phyloP scores from a whole-genome alignment of 257 asterid genomes.

The Capsicum baccatum region DNA sequence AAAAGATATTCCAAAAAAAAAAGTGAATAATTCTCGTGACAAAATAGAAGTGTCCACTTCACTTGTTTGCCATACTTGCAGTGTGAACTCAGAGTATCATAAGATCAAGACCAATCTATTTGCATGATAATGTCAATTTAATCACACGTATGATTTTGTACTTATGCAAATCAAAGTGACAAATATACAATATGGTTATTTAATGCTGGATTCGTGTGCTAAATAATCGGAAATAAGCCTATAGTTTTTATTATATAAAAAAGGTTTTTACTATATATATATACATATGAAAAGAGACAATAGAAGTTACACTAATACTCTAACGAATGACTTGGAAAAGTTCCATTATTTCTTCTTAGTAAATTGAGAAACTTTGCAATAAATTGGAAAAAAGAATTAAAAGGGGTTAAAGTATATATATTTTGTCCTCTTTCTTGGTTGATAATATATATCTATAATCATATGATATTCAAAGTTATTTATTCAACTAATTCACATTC shows the following conservation, averaged over 20 bases:
- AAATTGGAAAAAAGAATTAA: not conserved
- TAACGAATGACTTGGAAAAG: not conserved
- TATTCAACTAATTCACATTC: too few relatives aligned
- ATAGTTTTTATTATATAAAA: not conserved
- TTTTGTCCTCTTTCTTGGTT: not conserved
- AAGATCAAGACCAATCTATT: not conserved
- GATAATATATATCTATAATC: not conserved
- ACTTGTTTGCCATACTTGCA: not conserved
- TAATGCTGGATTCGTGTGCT: slow-evolving; percentile 21
- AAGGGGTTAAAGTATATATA: not conserved
- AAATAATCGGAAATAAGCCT: not conserved
- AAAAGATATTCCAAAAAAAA: not conserved
- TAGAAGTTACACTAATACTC: not conserved
- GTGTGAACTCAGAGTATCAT: not conserved
- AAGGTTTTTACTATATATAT: not conserved
- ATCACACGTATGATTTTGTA: slow-evolving; percentile 24
- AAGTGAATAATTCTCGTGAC: not conserved
- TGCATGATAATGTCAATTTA: not conserved
- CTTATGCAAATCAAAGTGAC: not conserved
- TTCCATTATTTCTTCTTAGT: not conserved
- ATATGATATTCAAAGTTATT: not conserved
- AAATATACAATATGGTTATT: slow-evolving; percentile 13
- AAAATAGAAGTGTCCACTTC: not conserved
- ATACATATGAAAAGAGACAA: not conserved
- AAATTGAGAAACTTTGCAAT: slow-evolving; percentile 7